Percentiles rank a stretch among this genome's conserved stretches.
These are phyloP conservation scores for Lactarius hengduanensis DNA, from an alignment of 768 basidiomycete species.

Conservation along the genomic window DNA sequence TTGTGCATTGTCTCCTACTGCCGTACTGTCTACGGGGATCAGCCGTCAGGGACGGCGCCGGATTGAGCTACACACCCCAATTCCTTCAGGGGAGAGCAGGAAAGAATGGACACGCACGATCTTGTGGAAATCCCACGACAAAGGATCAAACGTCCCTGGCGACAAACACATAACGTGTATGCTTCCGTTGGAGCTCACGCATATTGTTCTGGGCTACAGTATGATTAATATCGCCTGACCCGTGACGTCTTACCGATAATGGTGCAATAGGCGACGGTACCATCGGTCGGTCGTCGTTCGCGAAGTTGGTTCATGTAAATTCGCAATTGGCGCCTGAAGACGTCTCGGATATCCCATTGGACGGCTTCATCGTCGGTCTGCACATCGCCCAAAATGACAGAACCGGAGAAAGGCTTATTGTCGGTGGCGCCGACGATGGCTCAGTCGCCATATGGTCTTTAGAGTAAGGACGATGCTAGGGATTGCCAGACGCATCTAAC, in stretches of 20 bases:
- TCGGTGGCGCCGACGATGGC: slow-evolving; percentile 79
- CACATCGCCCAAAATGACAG: slow-evolving; percentile 55
- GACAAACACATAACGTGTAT: slow-evolving; percentile 29
- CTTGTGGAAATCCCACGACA: slow-evolving; percentile 33
- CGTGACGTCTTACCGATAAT: not conserved
- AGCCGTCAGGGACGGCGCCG: slow-evolving; percentile 20
- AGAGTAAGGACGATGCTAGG: slow-evolving; percentile 44
- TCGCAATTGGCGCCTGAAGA: slow-evolving; percentile 35
- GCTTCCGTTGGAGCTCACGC: slow-evolving; percentile 54
- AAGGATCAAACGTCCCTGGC: slow-evolving; percentile 8
- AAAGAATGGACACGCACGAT: slow-evolving; percentile 27
- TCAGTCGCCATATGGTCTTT: slow-evolving; percentile 71
- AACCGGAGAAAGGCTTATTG: slow-evolving; percentile 59
- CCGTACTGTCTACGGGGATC: slow-evolving; percentile 30
- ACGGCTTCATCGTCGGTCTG: slow-evolving; percentile 49
- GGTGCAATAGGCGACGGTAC: slow-evolving; percentile 34
- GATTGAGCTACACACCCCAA: slow-evolving; percentile 4
- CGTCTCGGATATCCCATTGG: slow-evolving; percentile 47
- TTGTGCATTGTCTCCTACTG: slow-evolving; percentile 19
- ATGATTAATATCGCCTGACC: not conserved
- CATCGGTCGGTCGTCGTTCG: slow-evolving; percentile 34
- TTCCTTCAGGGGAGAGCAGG: slow-evolving; percentile 7
- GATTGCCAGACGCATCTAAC: not conserved
- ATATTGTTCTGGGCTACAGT: slow-evolving; percentile 63
- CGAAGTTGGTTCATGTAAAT: slow-evolving; percentile 22